Evolutionary conservation across 805 yeast genomes (phyloP).

Genomic region (Isabelozyma rhagii): DNA sequence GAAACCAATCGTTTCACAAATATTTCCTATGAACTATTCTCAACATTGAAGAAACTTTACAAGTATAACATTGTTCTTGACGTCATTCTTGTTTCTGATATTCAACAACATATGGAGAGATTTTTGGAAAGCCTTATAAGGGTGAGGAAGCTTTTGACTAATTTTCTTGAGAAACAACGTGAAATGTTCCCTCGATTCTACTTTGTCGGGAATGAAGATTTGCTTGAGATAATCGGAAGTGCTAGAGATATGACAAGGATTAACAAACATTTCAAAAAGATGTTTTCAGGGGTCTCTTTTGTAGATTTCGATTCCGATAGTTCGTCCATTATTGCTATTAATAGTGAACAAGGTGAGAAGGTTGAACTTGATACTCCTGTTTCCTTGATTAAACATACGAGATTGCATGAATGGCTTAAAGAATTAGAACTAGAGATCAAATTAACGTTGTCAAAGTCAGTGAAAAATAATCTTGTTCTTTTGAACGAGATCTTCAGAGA

Average conservation of each 20-base stretch:
- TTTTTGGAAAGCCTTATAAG: conserved; percentile 53
- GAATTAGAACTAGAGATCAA: conserved; percentile 55
- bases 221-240: conserved; percentile 78
- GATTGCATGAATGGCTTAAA: conserved; percentile 60
- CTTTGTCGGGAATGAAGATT: conserved; percentile 87
- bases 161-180: conserved; percentile 78
- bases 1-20: conserved; percentile 67
- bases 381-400: conserved; percentile 34
- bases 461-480: conserved; percentile 24
- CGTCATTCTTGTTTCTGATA: conserved; percentile 46
- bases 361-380: conserved; percentile 44
- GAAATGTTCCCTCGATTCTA: conserved; percentile 76
- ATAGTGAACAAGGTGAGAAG: conserved; percentile 66
- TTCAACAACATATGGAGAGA: conserved; percentile 46
- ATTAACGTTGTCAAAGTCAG: conserved; percentile 39
- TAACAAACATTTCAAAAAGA: conserved; percentile 60
- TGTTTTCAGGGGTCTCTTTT: conserved; percentile 64
- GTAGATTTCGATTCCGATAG: conserved; percentile 33
- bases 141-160: conserved; percentile 64
- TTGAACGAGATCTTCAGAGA: conserved; percentile 3
- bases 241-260: conserved; percentile 43
- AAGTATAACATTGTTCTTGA: conserved; percentile 55
- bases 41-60: conserved; percentile 47
- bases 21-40: conserved; percentile 59
- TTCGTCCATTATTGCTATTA: conserved; percentile 41